A percentile compares a stretch with the other conserved stretches of the same genome.
phyloP scores from a whole-genome alignment of 257 asterid species.

The Fraxinus anomala region DNA sequence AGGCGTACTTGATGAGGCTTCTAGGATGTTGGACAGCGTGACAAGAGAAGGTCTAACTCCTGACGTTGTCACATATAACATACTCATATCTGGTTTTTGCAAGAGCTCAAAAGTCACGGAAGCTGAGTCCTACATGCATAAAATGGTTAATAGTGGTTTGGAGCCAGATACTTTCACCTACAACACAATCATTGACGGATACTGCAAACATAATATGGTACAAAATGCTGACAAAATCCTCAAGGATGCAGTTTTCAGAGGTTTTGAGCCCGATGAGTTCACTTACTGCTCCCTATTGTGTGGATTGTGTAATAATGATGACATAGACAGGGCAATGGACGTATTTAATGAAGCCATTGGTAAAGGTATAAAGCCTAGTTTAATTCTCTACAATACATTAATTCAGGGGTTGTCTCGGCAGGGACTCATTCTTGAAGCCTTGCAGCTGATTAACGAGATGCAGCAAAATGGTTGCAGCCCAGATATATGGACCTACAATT shows the following conservation, averaged over 20 bases:
- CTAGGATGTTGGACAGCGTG: slow-evolving; percentile 55
- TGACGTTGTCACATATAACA: slow-evolving; percentile 82
- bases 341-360: slow-evolving; percentile 53
- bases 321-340: slow-evolving; percentile 60
- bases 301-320: slow-evolving; percentile 77
- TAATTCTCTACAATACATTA: slow-evolving; percentile 63
- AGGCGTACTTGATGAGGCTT: slow-evolving; percentile 63
- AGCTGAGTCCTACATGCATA: slow-evolving; percentile 72
- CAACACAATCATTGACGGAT: slow-evolving; percentile 77
- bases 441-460: slow-evolving; percentile 77
- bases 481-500: slow-evolving; percentile 78
- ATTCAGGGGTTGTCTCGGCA: slow-evolving; percentile 70
- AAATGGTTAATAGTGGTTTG: slow-evolving; percentile 75
- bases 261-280: slow-evolving; percentile 78
- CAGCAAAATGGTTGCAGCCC: slow-evolving; percentile 64
- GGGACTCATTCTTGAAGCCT: slow-evolving; percentile 70
- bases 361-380: slow-evolving; percentile 55
- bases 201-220: slow-evolving; percentile 70
- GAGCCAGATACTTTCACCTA: slow-evolving; percentile 80
- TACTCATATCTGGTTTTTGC: slow-evolving; percentile 79
- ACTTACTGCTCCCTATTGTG: slow-evolving; percentile 73
- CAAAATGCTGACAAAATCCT: slow-evolving; percentile 64
- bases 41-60: slow-evolving; percentile 55
- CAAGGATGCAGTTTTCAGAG: slow-evolving; percentile 65
- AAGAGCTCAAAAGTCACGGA: slow-evolving; percentile 72